A percentile compares a stretch with the other conserved stretches of the same genome.
phyloP scores from a whole-genome alignment of 2,329 filamentous ascomycete genomes.

The Diplodia sapinea region DNA sequence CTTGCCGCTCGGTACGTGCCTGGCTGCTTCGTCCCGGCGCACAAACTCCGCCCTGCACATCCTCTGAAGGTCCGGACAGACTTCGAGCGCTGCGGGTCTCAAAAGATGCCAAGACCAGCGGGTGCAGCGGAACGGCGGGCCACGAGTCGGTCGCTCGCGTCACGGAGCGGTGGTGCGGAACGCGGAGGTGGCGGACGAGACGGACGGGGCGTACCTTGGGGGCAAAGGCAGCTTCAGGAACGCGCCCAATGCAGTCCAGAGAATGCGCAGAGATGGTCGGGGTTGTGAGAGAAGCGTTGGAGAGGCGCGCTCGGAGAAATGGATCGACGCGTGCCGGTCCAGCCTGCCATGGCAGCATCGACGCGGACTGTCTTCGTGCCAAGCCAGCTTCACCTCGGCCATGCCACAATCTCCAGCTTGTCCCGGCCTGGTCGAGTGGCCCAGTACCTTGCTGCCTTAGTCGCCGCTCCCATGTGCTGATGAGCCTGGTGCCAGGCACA shows the following conservation, averaged over 20 bases:
- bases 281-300: conserved; percentile 17
- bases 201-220: conserved; percentile 11
- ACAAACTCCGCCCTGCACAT: not conserved
- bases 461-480: not conserved
- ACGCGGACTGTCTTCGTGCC: conserved; percentile 24
- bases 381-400: conserved; percentile 26
- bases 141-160: conserved; percentile 5
- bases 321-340: conserved; percentile 11
- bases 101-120: not conserved
- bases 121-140: not conserved
- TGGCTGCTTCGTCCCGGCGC: not conserved
- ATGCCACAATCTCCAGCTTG: not conserved
- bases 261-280: not conserved
- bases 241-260: conserved; percentile 12
- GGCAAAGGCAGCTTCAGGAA: conserved; percentile 3
- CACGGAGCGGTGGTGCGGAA: not conserved
- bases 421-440: not conserved
- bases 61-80: not conserved
- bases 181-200: conserved; percentile 13
- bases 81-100: not conserved
- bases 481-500: not conserved
- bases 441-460: not conserved
- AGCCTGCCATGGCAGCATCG: not conserved
- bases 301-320: conserved; percentile 19
- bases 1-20: not conserved